Evolutionary conservation across 176 grass and related monocot genomes (phyloP).

Genomic region (Triticum turgidum): DNA sequence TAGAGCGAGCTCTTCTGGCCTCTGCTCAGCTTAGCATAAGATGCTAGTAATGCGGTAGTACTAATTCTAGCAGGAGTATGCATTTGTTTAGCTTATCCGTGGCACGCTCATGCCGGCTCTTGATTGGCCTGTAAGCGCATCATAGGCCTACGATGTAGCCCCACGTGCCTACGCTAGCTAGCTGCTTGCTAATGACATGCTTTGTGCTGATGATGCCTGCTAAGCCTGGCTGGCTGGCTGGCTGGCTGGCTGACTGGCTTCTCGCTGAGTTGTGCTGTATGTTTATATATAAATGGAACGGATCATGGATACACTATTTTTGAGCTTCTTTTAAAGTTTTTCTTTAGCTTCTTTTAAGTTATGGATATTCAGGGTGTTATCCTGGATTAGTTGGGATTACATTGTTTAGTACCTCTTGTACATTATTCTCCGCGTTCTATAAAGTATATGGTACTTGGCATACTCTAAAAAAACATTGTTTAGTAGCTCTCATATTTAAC

Average conservation of each 20-base stretch:
- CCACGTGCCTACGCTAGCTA: background rate
- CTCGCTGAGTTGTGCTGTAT: background rate
- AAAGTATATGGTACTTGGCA: no score
- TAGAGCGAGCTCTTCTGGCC: background rate
- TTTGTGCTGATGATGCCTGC: conserved; percentile 7
- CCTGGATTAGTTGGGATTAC: background rate
- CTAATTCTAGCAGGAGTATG: background rate
- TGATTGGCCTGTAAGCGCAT: conserved; percentile 34
- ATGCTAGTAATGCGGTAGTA: no score
- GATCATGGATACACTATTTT: background rate
- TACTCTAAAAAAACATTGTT: no score
- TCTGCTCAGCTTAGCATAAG: background rate
- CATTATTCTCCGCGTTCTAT: no score
- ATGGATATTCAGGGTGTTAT: background rate
- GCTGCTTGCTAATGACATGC: background rate
- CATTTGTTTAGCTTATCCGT: conserved; percentile 39
- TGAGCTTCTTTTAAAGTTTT: background rate
- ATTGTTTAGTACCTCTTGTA: no score
- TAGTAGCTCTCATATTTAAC: no score
- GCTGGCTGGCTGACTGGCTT: background rate
- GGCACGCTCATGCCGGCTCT: conserved; percentile 38
- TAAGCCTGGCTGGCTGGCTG: background rate
- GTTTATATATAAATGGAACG: background rate
- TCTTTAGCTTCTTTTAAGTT: no score
- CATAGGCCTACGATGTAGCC: conserved; percentile 24